phyloP scores from a whole-genome alignment of 768 basidiomycete species.

The Naganishia onofrii region DNA sequence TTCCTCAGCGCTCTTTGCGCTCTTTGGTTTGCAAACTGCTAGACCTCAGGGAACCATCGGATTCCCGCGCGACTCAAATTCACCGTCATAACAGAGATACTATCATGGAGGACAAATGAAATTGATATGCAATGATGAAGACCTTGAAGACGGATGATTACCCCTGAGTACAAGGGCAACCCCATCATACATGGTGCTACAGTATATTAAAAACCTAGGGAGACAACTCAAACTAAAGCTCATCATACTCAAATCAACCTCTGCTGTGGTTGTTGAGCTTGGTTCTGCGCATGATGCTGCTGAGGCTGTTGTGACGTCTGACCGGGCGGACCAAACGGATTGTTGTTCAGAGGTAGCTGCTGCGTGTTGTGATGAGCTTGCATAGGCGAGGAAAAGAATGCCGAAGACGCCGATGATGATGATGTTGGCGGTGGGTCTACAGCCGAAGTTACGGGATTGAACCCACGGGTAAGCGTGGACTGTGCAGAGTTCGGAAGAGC shows the following conservation, averaged over 20 bases:
- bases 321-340: slow-evolving; percentile 22
- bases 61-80: too few species aligned
- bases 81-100: too few species aligned
- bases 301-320: slow-evolving; percentile 6
- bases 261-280: slow-evolving; percentile 16
- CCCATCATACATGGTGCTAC: not conserved
- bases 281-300: slow-evolving; percentile 18
- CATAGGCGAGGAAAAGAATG: slow-evolving; percentile 21
- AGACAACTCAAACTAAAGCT: not conserved
- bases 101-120: not conserved
- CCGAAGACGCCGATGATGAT: not conserved
- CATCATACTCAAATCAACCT: slow-evolving; percentile 10
- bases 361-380: slow-evolving; percentile 11
- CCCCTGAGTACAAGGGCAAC: not conserved
- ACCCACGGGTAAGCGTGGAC: slow-evolving; percentile 16
- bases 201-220: not conserved
- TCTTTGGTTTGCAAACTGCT: too few species aligned
- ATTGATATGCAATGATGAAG: not conserved
- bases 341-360: not conserved
- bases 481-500: not conserved
- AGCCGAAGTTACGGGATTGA: slow-evolving; percentile 2
- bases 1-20: too few species aligned
- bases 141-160: not conserved
- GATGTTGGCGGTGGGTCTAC: too few species aligned
- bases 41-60: too few species aligned